These are phyloP conservation scores for Scutellaria barbata DNA, from an alignment of 257 asterid species.

Conservation along the genomic window DNA sequence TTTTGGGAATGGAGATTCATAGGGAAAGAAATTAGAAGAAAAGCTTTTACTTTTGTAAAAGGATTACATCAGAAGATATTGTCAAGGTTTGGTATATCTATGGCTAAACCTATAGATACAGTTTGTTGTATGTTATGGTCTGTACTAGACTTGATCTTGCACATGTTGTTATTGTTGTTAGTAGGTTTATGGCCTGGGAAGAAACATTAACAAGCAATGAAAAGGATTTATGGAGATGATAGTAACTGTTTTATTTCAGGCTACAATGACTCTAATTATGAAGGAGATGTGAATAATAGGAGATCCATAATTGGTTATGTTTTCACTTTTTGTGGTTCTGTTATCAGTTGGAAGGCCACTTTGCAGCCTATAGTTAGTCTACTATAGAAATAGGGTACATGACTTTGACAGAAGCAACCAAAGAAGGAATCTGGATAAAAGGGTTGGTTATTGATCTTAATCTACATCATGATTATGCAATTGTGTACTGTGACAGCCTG, in stretches of 20 bases:
- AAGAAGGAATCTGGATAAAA: too few species aligned
- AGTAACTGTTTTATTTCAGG: background rate
- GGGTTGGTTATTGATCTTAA: too few species aligned
- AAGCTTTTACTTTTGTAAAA: background rate
- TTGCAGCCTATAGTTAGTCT: background rate
- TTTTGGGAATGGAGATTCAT: background rate
- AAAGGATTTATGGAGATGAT: background rate
- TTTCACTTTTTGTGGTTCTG: background rate
- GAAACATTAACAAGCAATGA: too few species aligned
- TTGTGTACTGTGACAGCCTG: too few species aligned
- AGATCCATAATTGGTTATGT: background rate
- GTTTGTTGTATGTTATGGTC: background rate
- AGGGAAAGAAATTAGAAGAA: background rate
- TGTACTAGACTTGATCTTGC: background rate
- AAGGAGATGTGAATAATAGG: background rate
- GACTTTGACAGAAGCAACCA: too few species aligned
- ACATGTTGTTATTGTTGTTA: background rate
- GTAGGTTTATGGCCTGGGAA: background rate
- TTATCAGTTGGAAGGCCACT: background rate
- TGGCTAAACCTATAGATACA: background rate
- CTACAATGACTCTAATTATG: background rate
- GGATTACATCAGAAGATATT: background rate
- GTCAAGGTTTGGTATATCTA: conserved; percentile 1
- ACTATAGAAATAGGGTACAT: too few species aligned
- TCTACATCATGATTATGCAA: too few species aligned